These are phyloP conservation scores for Royoungia palumana DNA, from an alignment of 768 basidiomycete genomes.

Conservation along the genomic window DNA sequence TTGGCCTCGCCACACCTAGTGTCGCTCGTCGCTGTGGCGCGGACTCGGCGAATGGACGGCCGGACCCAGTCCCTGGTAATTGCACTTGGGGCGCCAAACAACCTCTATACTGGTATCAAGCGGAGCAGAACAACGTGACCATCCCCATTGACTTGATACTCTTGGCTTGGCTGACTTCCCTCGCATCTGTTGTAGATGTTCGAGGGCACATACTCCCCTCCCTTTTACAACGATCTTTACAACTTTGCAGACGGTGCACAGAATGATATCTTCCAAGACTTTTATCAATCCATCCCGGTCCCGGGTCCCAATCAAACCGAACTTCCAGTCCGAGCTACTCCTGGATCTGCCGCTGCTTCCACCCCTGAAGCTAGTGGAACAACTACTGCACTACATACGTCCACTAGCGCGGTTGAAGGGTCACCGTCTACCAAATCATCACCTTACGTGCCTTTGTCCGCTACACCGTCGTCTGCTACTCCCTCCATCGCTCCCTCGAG, in stretches of 20 bases:
- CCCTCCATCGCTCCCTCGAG: neutral
- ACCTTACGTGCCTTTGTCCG: neutral
- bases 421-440: too few relatives aligned
- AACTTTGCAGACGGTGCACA: constrained; percentile 73
- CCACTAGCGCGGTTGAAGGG: neutral
- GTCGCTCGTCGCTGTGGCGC: constrained; percentile 64
- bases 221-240: constrained; percentile 66
- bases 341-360: neutral
- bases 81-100: constrained; percentile 73
- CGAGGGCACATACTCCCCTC: constrained; percentile 57
- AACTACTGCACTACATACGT: neutral
- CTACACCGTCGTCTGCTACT: neutral
- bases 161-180: neutral
- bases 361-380: neutral
- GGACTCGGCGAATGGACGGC: constrained; percentile 47
- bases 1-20: constrained; percentile 51
- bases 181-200: constrained; percentile 48
- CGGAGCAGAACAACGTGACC: constrained; percentile 58
- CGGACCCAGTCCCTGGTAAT: constrained; percentile 48
- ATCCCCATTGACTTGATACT: neutral
- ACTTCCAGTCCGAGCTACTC: constrained; percentile 16
- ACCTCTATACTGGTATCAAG: constrained; percentile 69
- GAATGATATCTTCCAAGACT: constrained; percentile 66
- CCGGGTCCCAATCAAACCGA: constrained; percentile 39
- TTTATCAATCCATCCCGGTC: constrained; percentile 43